A percentile compares a stretch with the other conserved stretches of the same genome.
Evolutionary conservation across 345 rosid genomes (phyloP).

Genomic region (Melastoma malabathricum): DNA sequence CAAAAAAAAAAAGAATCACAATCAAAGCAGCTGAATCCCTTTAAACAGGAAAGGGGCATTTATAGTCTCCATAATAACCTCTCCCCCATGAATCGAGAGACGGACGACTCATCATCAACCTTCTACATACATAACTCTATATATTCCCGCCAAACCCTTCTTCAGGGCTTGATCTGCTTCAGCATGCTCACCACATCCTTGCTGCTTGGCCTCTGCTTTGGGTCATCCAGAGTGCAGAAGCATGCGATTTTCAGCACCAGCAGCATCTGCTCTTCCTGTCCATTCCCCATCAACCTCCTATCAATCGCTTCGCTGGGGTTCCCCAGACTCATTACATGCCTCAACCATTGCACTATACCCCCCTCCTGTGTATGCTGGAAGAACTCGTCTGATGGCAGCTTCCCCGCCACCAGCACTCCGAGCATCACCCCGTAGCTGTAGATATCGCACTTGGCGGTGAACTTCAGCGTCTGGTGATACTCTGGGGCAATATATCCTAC

Average conservation of each 20-base stretch:
- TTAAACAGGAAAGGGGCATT: too few species aligned
- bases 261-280: conserved; percentile 59
- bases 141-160: not conserved
- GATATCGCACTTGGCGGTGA: conserved; percentile 74
- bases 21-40: too few species aligned
- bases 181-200: conserved; percentile 67
- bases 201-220: conserved; percentile 76
- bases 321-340: conserved; percentile 42
- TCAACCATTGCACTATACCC: conserved; percentile 66
- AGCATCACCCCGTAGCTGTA: conserved; percentile 71
- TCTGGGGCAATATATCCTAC: conserved; percentile 83
- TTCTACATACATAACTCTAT: too few species aligned
- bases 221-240: conserved; percentile 64
- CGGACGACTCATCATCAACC: too few species aligned
- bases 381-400: conserved; percentile 73
- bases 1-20: too few species aligned
- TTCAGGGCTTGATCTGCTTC: conserved; percentile 36
- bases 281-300: conserved; percentile 32
- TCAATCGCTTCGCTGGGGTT: conserved; percentile 55
- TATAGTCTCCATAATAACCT: too few species aligned
- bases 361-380: conserved; percentile 53
- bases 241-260: conserved; percentile 67
- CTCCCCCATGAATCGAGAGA: too few species aligned
- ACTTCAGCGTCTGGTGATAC: conserved; percentile 68
- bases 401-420: conserved; percentile 61